Base-by-base conservation (phyloP, 306 rosid species). In the Albizia julibrissin region DNA sequence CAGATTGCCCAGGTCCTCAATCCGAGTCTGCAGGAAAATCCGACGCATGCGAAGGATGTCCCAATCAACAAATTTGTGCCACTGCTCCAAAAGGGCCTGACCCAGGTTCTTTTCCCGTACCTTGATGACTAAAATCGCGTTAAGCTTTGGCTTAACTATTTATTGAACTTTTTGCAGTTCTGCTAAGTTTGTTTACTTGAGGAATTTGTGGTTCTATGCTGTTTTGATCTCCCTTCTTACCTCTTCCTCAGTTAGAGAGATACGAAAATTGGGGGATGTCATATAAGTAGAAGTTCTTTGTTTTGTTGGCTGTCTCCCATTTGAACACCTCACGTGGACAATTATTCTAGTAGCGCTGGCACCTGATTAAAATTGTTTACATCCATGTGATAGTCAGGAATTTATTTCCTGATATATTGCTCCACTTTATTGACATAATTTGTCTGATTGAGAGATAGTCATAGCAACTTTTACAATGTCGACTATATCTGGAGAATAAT, bases 31-130 rank as follows among this genome's bases (percentile, higher is more conserved):
- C 98, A 7, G 98, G 99, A 77, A 89, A 93, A 81, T 87, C 96
- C 0, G 98, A 93, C 21, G 75, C 90, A 1, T 95, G 99, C 69
- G 85, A 89, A 76, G 97, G 99, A 47, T 95, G 99, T 80, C 99
- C 97, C 11, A 95, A 93, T 84, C 99, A 95, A 54, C 87, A 92
- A 82, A 80, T 86, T 76, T 95, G 98, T 82, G 97, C 95, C 67
- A 93, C 99, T 67, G 97, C 93, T 19, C 98, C 99, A 2, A 95
- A 93, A 85, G 98, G 97, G 82, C 97, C 97, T 43, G 99, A 93
- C 83, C 99, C 93, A 76, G 98, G 99, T 93, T 79, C 10, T 37
- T 40, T 75, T 49, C 22, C 40, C 74, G 16, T 16, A 9, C 33
- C 56, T 64, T 33, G 6, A 15, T 6, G 18, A 26, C 72, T 64